Percentiles rank a stretch among this genome's conserved stretches.
Evolutionary conservation across 2,329 filamentous ascomycete genomes (phyloP).

Genomic region (Curvularia hawaiiensis): DNA sequence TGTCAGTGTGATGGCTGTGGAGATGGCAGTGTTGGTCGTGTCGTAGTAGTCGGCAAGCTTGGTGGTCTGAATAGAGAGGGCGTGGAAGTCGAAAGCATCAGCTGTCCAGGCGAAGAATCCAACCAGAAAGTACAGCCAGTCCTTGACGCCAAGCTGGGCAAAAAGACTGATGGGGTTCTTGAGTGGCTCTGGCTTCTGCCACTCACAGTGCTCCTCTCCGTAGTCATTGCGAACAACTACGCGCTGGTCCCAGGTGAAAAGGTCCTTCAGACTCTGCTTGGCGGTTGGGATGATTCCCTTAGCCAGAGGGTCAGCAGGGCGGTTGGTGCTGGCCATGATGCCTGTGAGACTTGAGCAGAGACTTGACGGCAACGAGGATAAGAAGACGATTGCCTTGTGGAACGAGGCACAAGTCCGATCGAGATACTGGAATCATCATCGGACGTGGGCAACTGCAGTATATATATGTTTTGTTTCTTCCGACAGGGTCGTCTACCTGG

Average conservation of each 20-base stretch:
- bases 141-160: constrained; percentile 64
- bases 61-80: constrained; percentile 76
- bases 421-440: constrained; percentile 14
- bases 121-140: constrained; percentile 77
- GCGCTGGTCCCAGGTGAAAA: constrained; percentile 76
- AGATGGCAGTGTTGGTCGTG: constrained; percentile 69
- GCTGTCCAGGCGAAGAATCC: constrained; percentile 79
- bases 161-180: constrained; percentile 74
- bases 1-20: constrained; percentile 76
- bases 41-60: constrained; percentile 68
- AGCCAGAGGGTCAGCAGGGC: constrained; percentile 69
- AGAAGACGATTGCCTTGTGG: constrained; percentile 8
- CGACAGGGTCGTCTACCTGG: constrained; percentile 18
- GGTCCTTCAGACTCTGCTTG: constrained; percentile 66
- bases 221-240: constrained; percentile 68
- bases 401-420: constrained; percentile 26
- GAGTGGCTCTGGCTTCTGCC: constrained; percentile 69
- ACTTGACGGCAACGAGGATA: constrained; percentile 9
- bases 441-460: constrained; percentile 21
- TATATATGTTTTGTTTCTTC: constrained; percentile 20
- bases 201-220: constrained; percentile 70
- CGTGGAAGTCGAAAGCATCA: constrained; percentile 85
- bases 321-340: constrained; percentile 43
- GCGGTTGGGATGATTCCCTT: constrained; percentile 68
- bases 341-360: constrained; percentile 8